Evolutionary conservation across 2,329 filamentous ascomycete species (phyloP).

Genomic region (Paecilomyces niveus): DNA sequence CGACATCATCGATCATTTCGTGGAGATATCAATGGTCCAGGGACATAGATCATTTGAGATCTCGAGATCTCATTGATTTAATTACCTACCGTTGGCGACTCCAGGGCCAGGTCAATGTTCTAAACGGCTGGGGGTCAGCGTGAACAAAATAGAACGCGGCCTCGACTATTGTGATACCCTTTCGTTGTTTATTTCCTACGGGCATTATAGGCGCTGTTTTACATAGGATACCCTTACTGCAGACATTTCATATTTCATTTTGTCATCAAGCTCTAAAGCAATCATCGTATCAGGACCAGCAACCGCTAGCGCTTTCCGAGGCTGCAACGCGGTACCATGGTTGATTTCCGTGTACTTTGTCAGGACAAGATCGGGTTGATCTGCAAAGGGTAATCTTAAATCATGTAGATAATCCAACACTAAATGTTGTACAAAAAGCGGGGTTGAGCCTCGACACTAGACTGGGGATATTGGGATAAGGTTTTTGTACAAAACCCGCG

Average conservation of each 20-base stretch:
- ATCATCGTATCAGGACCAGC: background rate
- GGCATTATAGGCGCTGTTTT: background rate
- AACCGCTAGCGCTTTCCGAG: background rate
- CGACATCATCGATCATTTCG: too few species aligned
- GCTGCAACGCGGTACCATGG: background rate
- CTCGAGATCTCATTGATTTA: too few species aligned
- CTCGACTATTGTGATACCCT: background rate
- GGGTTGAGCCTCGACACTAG: too few species aligned
- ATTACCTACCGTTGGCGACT: too few species aligned
- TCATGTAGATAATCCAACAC: background rate
- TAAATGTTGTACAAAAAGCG: too few species aligned
- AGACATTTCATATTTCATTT: background rate
- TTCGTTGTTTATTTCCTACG: background rate
- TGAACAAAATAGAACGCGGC: background rate
- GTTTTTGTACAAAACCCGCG: too few species aligned
- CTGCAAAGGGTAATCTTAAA: background rate
- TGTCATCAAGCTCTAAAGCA: background rate
- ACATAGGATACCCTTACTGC: background rate
- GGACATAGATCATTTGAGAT: too few species aligned
- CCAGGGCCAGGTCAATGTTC: too few species aligned
- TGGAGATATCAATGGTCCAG: too few species aligned
- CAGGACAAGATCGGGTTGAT: background rate
- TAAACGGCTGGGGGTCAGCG: background rate
- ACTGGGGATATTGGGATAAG: too few species aligned
- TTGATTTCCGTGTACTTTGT: background rate